Evolutionary conservation across 2,329 filamentous ascomycete genomes (phyloP), one percentile per base, ranked within the genome.

Genomic region (Clarireedia paspali): DNA sequence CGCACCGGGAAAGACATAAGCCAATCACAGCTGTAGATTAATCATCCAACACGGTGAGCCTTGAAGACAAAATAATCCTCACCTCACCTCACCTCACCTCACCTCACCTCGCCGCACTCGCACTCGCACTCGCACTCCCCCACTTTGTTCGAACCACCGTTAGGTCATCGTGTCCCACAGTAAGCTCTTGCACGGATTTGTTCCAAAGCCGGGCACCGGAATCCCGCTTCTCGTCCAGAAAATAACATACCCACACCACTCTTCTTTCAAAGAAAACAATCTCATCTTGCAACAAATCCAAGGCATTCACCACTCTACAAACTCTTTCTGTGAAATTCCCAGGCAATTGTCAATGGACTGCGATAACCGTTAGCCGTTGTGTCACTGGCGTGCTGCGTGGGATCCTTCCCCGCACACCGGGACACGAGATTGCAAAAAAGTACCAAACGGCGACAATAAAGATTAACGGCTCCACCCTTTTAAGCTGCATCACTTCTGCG

Each of bases 321-420:
- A 27, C 9, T 30, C 7, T 34, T 53, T 48, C 20, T 23, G 34
- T 34, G 26, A 40, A 40, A 53, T 17, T 24, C 47, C 3, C 51
- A 53, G 51, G 44, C 44, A 24, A 53, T 53, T 53, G 77, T 75
- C 77, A 78, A 83, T 83, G 80, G 76, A 75, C 77, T 73, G 75
- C 70, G 72, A 76, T 73, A 76, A 76, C 72, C 74, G 75, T 70
- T 82, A 81, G 75, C 63, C 70, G 64, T 64, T 67, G 72, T 72
- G 71, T 73, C 70, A 75, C 75, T 77, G 77, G 76, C 75, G 77
- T 78, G 76, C 78, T 74, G 77, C 75, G 76, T 76, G 78, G 77
- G 77, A 78, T 71, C 71, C 66, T 76, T 77, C 75, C 78, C 78
- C 78, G 78, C 78, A 79, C 75, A 75, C 76, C 75, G 75, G 70